phyloP scores from a whole-genome alignment of 805 yeast species.

The Torulaspora maleeae region DNA sequence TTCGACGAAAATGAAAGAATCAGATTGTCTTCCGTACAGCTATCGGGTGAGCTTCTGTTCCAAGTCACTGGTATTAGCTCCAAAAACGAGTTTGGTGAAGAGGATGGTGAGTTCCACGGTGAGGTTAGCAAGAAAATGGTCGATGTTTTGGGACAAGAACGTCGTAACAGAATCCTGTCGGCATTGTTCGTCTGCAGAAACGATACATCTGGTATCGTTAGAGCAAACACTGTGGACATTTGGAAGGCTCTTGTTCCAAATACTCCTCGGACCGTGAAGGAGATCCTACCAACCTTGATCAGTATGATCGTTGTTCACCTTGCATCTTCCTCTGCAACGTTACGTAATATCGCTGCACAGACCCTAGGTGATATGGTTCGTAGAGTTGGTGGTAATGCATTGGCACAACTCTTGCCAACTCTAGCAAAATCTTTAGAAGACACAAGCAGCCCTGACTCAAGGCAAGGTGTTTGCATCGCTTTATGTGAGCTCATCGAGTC shows the following conservation, averaged over 20 bases:
- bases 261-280: constrained; percentile 91
- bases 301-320: constrained; percentile 73
- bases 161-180: constrained; percentile 82
- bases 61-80: constrained; percentile 89
- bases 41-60: constrained; percentile 90
- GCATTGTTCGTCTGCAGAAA: constrained; percentile 91
- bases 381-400: constrained; percentile 85
- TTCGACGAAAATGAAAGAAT: constrained; percentile 79
- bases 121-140: constrained; percentile 61
- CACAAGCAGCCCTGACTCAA: constrained; percentile 71
- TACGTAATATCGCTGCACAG: constrained; percentile 84
- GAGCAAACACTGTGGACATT: constrained; percentile 84
- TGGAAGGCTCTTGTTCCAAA: constrained; percentile 97
- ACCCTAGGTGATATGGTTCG: constrained; percentile 93
- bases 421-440: constrained; percentile 58
- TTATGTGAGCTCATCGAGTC: constrained; percentile 78
- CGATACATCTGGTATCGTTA: constrained; percentile 80
- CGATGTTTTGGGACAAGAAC: constrained; percentile 77
- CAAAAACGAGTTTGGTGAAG: constrained; percentile 58
- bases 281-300: constrained; percentile 80
- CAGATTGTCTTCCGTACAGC: constrained; percentile 88
- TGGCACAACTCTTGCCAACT: constrained; percentile 80
- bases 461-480: constrained; percentile 96
- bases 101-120: constrained; percentile 40
- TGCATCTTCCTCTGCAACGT: constrained; percentile 74